Base-by-base conservation (phyloP, 192 early-diverging fungal genomes). In the Paraglomus occultum region DNA sequence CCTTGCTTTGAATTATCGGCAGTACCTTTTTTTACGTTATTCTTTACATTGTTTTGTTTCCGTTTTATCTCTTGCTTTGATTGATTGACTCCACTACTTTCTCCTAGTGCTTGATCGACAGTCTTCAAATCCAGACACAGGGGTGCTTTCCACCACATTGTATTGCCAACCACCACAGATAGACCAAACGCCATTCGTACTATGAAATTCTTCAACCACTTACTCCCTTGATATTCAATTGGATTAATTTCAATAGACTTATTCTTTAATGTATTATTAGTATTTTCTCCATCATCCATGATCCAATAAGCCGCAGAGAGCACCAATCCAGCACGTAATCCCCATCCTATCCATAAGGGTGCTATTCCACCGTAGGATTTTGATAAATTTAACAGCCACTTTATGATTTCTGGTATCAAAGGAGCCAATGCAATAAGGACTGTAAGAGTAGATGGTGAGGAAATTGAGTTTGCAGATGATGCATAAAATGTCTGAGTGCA, bases 401-500 rank as follows among this genome's bases (percentile, higher is more conserved):
- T 64, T 18, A 89, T 74, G 14, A 80, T 20, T 17, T 71, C 72
- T 15, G 82, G 73, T 1, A 70, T 75, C 15, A 83, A 50, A 0
- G 77, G 73, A 31, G 80, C 81, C 45, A 81, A 68, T 10, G 81
- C 65, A 14, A 84, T 75, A 22, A 88, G 71, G 7, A 67, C 60
- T n/a, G 83, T 65, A 9, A 85, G 55, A 8, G 78, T 76, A 61
- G 72, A 71, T 50, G 82, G 77, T 9, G 87, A 74, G 6, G 89
- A 79, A 7, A 86, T 76, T 7, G 85, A 76, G 15, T 79, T 77
- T 14, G 74, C 64, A n/a, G 84, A 77, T 4, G 85, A 73, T 6
- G 85, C 84, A 66, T 95, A 91, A 81, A 89, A 94, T 11, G 90
- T 93, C n/a, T 90, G 88, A 11, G 68, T 73, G 74, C 96, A 98